These are phyloP conservation scores for Torrubiellomyces zombiae DNA, from an alignment of 2,329 filamentous ascomycete genomes.

Conservation along the genomic window DNA sequence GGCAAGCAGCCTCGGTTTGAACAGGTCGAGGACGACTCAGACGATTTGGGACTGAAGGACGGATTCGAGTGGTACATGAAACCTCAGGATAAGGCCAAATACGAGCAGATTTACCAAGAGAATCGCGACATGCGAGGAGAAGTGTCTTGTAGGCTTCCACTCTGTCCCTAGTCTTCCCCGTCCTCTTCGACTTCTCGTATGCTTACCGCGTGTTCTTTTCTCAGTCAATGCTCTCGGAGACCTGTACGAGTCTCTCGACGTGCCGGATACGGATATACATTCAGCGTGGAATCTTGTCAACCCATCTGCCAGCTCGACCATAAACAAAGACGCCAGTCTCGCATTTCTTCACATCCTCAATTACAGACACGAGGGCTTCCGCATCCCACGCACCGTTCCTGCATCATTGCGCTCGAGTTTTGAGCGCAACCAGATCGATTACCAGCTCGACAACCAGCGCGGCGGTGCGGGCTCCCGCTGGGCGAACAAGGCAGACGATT, in stretches of 20 bases:
- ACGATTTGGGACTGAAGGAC: conserved; percentile 73
- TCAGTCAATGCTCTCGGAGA: conserved; percentile 62
- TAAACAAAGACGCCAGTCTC: conserved; percentile 88
- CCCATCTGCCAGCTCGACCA: conserved; percentile 62
- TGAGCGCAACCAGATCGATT: conserved; percentile 92
- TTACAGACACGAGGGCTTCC: conserved; percentile 84
- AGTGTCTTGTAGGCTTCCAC: conserved; percentile 45
- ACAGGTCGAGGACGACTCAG: conserved; percentile 65
- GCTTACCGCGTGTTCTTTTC: conserved; percentile 5
- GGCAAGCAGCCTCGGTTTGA: conserved; percentile 73
- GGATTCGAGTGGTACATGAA: conserved; percentile 99
- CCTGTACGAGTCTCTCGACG: conserved; percentile 67
- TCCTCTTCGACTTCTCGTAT: too few species aligned
- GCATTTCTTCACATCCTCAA: conserved; percentile 96
- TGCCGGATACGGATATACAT: conserved; percentile 63
- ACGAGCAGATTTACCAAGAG: conserved; percentile 92
- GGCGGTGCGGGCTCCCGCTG: conserved; percentile 53
- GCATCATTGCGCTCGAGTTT: conserved; percentile 83
- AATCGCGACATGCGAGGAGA: conserved; percentile 80
- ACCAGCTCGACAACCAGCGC: conserved; percentile 67
- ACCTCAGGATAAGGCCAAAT: conserved; percentile 77
- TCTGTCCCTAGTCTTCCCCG: not conserved
- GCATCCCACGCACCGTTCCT: conserved; percentile 81
- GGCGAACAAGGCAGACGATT: conserved; percentile 63
- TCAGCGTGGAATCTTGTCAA: conserved; percentile 97